Evolutionary conservation across 352 stramenopile species (phyloP), one percentile per base, ranked within the genome.

Genomic region (Globisporangium ultimum): DNA sequence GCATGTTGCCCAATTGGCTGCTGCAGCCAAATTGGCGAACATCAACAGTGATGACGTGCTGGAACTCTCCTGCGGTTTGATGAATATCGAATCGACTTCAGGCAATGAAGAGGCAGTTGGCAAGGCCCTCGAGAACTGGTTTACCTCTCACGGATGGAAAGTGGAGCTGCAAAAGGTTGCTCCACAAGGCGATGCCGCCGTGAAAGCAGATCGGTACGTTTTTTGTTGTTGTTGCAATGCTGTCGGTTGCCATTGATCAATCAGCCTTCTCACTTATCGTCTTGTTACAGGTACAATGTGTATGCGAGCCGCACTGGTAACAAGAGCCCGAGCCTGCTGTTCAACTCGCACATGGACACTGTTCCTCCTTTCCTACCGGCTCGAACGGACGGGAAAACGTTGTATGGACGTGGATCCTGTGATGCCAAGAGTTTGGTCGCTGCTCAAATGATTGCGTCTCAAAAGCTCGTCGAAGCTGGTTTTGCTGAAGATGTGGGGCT

Each of bases 331-430:
- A 67, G 64, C 14, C 68, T 95, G 43, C 60, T 95, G 45, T 93
- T 94, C 63, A 95, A 95, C 67, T 92, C 81, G 32, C 84, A 95
- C 64, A 94, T 93, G 71, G 86, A 95, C 63, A 95, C 86, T 7
- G 86, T 94, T 38, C 76, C 82, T 36, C 78, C 78, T 20, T 88
- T 84, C 47, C 68, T 91, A 12, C 80, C 76, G 49, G 76, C 80
- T 42, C 78, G 80, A 14, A 84, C 78, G 4, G 78, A 91, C 28
- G 80, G 71, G 22, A 74, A 72, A 43, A 91, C 80, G 56, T 70
- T 91, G 5, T 87, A 84, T 48, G 86, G 86, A n/a, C 81, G 86
- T 48, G 86, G 86, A 20, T 84, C 86, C 2, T 95, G 86, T 22
- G 86, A 95, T 48, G 88, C 86, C 41, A 95, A 95, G 71, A 84